Percentiles rank a stretch among this genome's conserved stretches.
phyloP scores from a whole-genome alignment of 2,329 filamentous ascomycete species.

The Cyanodermella asteris region DNA sequence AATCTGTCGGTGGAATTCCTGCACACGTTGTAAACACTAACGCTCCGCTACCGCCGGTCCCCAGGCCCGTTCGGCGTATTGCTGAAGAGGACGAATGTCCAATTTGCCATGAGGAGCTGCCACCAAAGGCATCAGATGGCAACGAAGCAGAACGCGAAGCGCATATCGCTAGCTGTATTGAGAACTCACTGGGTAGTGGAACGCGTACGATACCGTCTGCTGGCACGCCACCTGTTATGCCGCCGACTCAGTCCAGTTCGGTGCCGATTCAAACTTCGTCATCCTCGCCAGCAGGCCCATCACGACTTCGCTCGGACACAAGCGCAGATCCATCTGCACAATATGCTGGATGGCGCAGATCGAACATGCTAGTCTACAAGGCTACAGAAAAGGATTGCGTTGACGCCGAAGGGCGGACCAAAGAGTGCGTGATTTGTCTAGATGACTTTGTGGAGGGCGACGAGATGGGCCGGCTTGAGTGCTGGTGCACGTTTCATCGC shows the following conservation, averaged over 20 bases:
- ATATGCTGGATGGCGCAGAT: constrained; percentile 4
- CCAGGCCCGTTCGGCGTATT: too few relatives aligned
- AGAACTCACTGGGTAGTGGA: too few relatives aligned
- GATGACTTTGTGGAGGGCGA: constrained; percentile 41
- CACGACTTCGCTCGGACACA: too few relatives aligned
- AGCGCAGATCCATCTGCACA: too few relatives aligned
- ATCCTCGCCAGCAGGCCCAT: not conserved
- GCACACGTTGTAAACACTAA: constrained; percentile 4
- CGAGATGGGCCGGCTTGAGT: constrained; percentile 36
- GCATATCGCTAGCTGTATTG: constrained; percentile 24
- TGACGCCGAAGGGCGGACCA: constrained; percentile 23
- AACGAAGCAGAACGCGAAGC: constrained; percentile 20
- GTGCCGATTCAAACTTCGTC: not conserved
- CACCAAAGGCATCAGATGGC: constrained; percentile 16
- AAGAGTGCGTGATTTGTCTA: constrained; percentile 43
- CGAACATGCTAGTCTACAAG: constrained; percentile 26
- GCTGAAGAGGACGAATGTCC: constrained; percentile 26
- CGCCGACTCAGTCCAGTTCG: not conserved
- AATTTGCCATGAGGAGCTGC: constrained; percentile 20
- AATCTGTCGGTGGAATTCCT: too few relatives aligned
- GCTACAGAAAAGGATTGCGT: constrained; percentile 43
- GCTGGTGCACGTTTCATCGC: constrained; percentile 40
- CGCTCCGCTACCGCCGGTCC: constrained; percentile 1
- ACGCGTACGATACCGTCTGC: too few relatives aligned
- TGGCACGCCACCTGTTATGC: not conserved